phyloP scores from a whole-genome alignment of 768 basidiomycete genomes.

The Omphalotus guepiniiformis region DNA sequence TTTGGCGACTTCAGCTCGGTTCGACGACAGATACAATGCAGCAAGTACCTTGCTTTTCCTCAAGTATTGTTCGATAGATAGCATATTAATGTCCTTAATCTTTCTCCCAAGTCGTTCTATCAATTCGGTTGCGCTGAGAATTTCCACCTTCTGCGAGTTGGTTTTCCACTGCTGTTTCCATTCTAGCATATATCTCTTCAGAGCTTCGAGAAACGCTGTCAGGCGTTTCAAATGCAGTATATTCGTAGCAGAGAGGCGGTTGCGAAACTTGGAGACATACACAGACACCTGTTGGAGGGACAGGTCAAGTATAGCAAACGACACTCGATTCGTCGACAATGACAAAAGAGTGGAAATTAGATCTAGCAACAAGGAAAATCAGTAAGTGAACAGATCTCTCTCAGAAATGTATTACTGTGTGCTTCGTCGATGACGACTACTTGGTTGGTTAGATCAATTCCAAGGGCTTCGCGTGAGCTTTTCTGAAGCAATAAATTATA shows the following conservation, averaged over 20 bases:
- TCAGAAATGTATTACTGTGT: constrained; percentile 59
- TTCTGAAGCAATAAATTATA: constrained; percentile 89
- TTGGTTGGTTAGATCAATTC: constrained; percentile 80
- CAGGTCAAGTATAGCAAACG: constrained; percentile 47
- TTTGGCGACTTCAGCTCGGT: too few relatives aligned
- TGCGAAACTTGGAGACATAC: constrained; percentile 76
- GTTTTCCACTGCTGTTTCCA: constrained; percentile 39
- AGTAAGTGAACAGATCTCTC: not conserved
- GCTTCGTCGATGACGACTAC: constrained; percentile 94
- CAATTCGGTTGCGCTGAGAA: constrained; percentile 67
- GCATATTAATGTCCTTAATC: constrained; percentile 71
- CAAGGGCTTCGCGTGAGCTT: constrained; percentile 79
- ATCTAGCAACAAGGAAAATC: constrained; percentile 41
- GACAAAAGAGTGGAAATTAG: constrained; percentile 87
- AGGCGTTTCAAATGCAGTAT: constrained; percentile 78
- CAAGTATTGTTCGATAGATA: constrained; percentile 80
- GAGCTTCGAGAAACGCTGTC: constrained; percentile 63
- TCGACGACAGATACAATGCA: not conserved
- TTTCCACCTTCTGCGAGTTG: constrained; percentile 31
- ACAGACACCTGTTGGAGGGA: constrained; percentile 72
- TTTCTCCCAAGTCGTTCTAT: constrained; percentile 62
- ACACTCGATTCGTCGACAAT: constrained; percentile 69
- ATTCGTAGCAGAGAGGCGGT: constrained; percentile 69
- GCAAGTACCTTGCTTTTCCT: constrained; percentile 74
- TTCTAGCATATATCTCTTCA: constrained; percentile 53